Evolutionary conservation across 768 basidiomycete species (phyloP), one percentile per base, ranked within the genome.

Genomic region (Dentipellis fragilis): DNA sequence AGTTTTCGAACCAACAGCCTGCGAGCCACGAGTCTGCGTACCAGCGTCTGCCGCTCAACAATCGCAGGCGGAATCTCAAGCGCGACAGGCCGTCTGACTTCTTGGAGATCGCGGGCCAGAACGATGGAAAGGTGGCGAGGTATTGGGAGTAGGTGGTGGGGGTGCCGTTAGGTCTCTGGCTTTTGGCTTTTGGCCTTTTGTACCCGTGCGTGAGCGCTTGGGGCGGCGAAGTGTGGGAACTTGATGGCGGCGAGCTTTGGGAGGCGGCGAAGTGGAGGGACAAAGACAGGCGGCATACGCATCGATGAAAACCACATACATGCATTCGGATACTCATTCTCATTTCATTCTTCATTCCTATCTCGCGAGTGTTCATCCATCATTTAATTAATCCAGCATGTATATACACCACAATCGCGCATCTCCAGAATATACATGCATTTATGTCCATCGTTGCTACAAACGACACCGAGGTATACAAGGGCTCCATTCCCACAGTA

Each of bases 1-100:
- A 22, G 48, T 87, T 77, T 66, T 62, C 75, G 48, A 81, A 79
- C 58, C 85, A 88, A 63, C 85, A 87, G 66, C 76, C 79, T 34
- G 77, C 78, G 51, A 75, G 77, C 6, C 81, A 83, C 64, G 89
- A 92, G 59, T 91, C 89, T 6, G 86, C 89, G n/a, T 92, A 93
- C 66, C 90, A 93, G 67, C 77, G 90, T 37, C 65, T 90, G 50
- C 89, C 89, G 34, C 70, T 93, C 54, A 92, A 91, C 64, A 89
- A 88, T 63, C 77, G 89, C 57, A 78, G 89, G 53, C 73, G 87
- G 64, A 83, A 82, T 61, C 64, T 88, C 60, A 91, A 93, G 69
- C 78, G 89, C 9, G 90, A 92, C 34, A 74, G 89, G 48, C 89
- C 89, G 1, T 84, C 86, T 4, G 90, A 93, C 69, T 92, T 92